phyloP scores from a whole-genome alignment of 495 filamentous ascomycete species.

The Letharia lupina region DNA sequence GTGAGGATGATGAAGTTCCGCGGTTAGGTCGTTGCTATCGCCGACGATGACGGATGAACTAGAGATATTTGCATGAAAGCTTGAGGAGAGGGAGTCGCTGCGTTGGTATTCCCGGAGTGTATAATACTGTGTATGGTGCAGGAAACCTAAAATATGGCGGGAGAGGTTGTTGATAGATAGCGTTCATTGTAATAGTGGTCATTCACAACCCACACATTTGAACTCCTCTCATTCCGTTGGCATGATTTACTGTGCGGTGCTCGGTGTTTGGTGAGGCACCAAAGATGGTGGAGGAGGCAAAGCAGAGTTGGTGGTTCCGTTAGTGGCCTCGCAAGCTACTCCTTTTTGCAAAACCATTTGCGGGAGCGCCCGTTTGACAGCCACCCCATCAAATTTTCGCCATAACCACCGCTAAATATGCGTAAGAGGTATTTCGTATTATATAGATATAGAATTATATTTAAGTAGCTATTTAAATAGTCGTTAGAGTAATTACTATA shows the following conservation, averaged over 20 bases:
- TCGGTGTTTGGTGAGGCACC: neutral
- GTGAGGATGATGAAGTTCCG: neutral
- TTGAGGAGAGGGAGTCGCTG: neutral
- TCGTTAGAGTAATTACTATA: too few species aligned
- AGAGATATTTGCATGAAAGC: neutral
- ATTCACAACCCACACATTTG: neutral
- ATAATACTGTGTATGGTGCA: neutral
- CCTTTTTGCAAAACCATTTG: too few species aligned
- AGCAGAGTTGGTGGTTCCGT: neutral
- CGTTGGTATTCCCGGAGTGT: neutral
- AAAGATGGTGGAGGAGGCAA: constrained; percentile 2
- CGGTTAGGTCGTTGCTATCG: neutral
- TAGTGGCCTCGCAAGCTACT: too few species aligned
- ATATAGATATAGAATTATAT: too few species aligned
- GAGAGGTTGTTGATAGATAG: neutral
- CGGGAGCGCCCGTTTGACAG: too few species aligned
- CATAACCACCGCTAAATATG: too few species aligned
- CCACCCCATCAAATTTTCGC: too few species aligned
- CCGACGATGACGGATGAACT: neutral
- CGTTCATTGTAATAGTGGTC: neutral
- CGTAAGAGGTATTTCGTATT: too few species aligned
- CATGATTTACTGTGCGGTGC: neutral
- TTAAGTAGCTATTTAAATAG: too few species aligned
- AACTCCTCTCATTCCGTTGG: neutral
- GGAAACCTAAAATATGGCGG: neutral